Evolutionary conservation across 2,329 filamentous ascomycete genomes (phyloP), one percentile per base, ranked within the genome.

Genomic region (Aspergillus latus): DNA sequence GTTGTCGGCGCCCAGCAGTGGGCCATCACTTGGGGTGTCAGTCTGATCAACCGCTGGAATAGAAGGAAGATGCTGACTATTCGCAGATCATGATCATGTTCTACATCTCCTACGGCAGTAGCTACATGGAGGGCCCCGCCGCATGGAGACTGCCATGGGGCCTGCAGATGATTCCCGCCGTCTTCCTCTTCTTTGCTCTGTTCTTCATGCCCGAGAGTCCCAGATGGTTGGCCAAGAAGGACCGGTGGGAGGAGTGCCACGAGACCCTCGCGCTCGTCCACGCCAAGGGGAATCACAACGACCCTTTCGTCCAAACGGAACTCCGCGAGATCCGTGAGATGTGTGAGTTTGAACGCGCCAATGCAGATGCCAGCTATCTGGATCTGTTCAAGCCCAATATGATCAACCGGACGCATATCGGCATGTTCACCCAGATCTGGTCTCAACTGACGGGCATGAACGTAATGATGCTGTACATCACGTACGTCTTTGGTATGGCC

Each of bases 371-470:
- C 16, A 84, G 83, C 7, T 90, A 89, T 68, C 63, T 86, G 1
- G 88, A 93, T 67, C 81, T 94, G 0, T 82, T 94, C 74, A 83
- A 81, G 62, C 88, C 88, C 1, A 77, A 77, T n/a, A 90, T 90
- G 85, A 79, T 90, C 68, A 88, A 90, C 74, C 83, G 88, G 30
- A 88, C 87, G 7, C 77, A 86, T 62, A 86, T 89, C 60, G 88
- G 87, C 59, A 67, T 90, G 42, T 90, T 88, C 69, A 87, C 81
- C 1, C 88, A 91, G 73, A 86, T 91, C 64, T 89, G 88, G 88
- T 85, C 82, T 9, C 88, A 92, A 68, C 73, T 91, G 47, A 89
- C 87, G 0, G 88, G 88, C 15, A 90, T 89, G 87, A 90, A 90
- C 65, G 86, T 84, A 37, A 87, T 85, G 88, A 86, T 86, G 84